These are phyloP conservation scores for Thalassia testudinum DNA, from an alignment of 116 monocot genomes.

Conservation along the genomic window DNA sequence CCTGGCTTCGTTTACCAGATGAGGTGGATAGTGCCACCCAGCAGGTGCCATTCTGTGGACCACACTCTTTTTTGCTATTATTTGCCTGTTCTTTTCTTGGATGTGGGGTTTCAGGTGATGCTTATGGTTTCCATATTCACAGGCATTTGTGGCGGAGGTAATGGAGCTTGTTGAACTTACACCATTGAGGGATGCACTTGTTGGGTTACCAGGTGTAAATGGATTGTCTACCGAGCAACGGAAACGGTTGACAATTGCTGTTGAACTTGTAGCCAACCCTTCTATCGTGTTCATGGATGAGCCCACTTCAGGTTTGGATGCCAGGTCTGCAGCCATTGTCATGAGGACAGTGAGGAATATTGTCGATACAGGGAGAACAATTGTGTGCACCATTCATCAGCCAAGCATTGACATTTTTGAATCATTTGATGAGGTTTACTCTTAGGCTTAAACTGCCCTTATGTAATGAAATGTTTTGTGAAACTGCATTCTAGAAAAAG, in stretches of 20 bases:
- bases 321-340: slow-evolving; percentile 92
- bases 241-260: slow-evolving; percentile 92
- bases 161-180: slow-evolving; percentile 98
- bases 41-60: slow-evolving; percentile 26
- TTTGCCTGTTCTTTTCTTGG: too few relatives aligned
- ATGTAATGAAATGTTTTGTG: too few relatives aligned
- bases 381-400: slow-evolving; percentile 99
- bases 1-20: slow-evolving; percentile 82
- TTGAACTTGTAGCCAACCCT: slow-evolving; percentile 98
- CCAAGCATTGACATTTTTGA: slow-evolving; percentile 99
- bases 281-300: slow-evolving; percentile 99
- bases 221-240: slow-evolving; percentile 93
- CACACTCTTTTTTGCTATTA: neutral
- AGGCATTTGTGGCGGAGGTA: slow-evolving; percentile 95
- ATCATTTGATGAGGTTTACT: slow-evolving; percentile 92
- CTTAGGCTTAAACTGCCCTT: neutral
- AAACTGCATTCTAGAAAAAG: too few relatives aligned
- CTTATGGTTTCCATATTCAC: slow-evolving; percentile 4
- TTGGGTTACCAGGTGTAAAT: slow-evolving; percentile 86
- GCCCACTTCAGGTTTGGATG: slow-evolving; percentile 98
- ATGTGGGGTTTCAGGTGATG: neutral
- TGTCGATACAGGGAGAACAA: slow-evolving; percentile 95
- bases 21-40: slow-evolving; percentile 52
- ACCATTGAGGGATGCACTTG: slow-evolving; percentile 67
- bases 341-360: slow-evolving; percentile 99